Evolutionary conservation across 2,329 filamentous ascomycete genomes (phyloP).

Genomic region (Penicillium polonicum): DNA sequence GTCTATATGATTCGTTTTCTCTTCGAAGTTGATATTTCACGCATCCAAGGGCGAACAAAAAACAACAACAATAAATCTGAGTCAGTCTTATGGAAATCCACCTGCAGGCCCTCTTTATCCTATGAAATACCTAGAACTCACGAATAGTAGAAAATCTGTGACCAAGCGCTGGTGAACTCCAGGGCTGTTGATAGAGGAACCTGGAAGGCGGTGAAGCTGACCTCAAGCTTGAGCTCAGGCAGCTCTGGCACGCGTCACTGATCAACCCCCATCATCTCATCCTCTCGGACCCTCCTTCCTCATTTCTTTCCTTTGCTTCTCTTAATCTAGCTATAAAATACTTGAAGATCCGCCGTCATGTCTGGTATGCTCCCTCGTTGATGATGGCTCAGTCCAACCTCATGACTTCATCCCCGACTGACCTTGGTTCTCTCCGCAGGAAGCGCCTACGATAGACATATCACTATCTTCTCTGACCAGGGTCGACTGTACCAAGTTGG

Average conservation of each 20-base stretch:
- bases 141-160: neutral
- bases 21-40: neutral
- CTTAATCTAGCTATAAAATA: conserved; percentile 13
- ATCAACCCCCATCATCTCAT: conserved; percentile 23
- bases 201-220: conserved; percentile 38
- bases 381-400: conserved; percentile 12
- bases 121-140: neutral
- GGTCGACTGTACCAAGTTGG: conserved; percentile 99
- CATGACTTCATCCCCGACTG: conserved; percentile 35
- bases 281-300: conserved; percentile 11
- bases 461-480: conserved; percentile 99
- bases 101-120: too few species aligned
- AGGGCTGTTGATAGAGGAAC: neutral
- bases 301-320: conserved; percentile 4
- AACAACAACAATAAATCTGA: neutral
- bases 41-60: neutral
- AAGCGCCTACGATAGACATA: conserved; percentile 94
- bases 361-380: conserved; percentile 39
- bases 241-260: conserved; percentile 38
- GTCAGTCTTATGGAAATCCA: too few species aligned
- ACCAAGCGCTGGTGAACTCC: neutral
- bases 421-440: conserved; percentile 50
- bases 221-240: conserved; percentile 41
- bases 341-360: conserved; percentile 36
- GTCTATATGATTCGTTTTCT: neutral